A percentile compares a stretch with the other conserved stretches of the same genome.
Evolutionary conservation across 1,139 yeast genomes (phyloP).

Genomic region (Nakaseomyces kungkrabaensis): DNA sequence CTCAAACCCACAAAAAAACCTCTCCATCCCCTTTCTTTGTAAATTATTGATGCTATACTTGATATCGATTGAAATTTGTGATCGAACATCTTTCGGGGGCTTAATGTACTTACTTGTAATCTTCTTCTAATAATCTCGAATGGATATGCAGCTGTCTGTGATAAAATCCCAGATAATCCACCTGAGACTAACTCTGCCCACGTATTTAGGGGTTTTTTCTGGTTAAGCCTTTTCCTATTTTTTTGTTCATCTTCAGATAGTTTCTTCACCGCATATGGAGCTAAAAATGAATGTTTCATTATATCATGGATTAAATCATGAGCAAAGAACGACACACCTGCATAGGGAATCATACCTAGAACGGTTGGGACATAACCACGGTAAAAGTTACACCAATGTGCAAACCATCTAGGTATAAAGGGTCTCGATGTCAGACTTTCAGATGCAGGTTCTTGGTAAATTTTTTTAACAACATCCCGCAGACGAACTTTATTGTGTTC

Average conservation of each 20-base stretch:
- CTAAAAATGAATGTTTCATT: conserved; percentile 48
- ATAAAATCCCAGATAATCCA: conserved; percentile 86
- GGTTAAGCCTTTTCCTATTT: conserved; percentile 13
- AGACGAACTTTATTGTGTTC: conserved; percentile 47
- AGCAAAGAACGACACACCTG: conserved; percentile 93
- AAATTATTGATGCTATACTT: conserved; percentile 40
- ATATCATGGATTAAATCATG: conserved; percentile 87
- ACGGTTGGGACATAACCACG: conserved; percentile 93
- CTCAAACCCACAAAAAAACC: conserved; percentile 92
- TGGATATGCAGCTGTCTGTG: conserved; percentile 96
- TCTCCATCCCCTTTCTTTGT: conserved; percentile 59
- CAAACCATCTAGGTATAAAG: conserved; percentile 28
- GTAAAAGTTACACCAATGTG: conserved; percentile 59
- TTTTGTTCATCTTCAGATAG: conserved; percentile 17
- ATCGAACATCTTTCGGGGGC: conserved; percentile 35
- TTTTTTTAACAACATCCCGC: conserved; percentile 41
- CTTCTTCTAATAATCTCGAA: conserved; percentile 90
- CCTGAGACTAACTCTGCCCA: conserved; percentile 95
- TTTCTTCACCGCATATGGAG: conserved; percentile 44
- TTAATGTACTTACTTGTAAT: conserved; percentile 89
- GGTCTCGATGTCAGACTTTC: conserved; percentile 21
- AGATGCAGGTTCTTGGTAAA: conserved; percentile 54
- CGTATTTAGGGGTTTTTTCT: conserved; percentile 58
- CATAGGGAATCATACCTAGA: conserved; percentile 93
- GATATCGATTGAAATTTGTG: conserved; percentile 38